These are phyloP conservation scores for Lactarius evosmus DNA, from an alignment of 768 basidiomycete species.

Conservation along the genomic window DNA sequence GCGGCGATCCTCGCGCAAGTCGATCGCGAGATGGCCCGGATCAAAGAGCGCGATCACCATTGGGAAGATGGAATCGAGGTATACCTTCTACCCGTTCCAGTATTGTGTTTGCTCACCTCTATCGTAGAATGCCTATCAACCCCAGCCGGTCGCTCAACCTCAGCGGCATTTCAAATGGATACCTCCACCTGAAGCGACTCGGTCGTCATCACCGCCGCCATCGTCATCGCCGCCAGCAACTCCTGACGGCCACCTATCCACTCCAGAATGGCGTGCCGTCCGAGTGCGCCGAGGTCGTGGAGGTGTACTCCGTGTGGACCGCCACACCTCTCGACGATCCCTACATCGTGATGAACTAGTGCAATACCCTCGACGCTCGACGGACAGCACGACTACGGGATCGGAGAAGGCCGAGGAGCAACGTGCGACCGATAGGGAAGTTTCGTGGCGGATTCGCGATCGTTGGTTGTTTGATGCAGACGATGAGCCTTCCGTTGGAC, in stretches of 20 bases:
- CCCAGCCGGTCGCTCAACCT: constrained; percentile 52
- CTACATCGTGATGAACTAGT: constrained; percentile 17
- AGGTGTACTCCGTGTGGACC: constrained; percentile 73
- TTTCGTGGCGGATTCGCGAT: constrained; percentile 45
- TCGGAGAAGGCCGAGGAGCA: constrained; percentile 26
- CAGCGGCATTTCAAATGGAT: constrained; percentile 68
- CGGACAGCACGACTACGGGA: constrained; percentile 29
- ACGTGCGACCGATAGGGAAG: constrained; percentile 41
- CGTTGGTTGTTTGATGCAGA: constrained; percentile 71
- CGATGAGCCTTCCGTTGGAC: constrained; percentile 52
- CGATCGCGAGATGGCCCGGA: constrained; percentile 52
- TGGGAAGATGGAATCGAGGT: constrained; percentile 92
- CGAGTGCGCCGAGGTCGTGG: constrained; percentile 81
- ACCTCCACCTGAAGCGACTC: constrained; percentile 38
- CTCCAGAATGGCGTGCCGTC: constrained; percentile 45
- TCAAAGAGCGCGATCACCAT: constrained; percentile 70
- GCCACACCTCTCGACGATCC: constrained; percentile 41
- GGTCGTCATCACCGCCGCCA: constrained; percentile 33
- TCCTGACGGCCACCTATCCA: constrained; percentile 33
- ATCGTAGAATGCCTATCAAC: constrained; percentile 66
- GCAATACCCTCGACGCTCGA: constrained; percentile 21
- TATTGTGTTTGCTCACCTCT: constrained; percentile 12
- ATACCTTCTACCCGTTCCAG: constrained; percentile 30
- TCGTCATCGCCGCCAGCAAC: constrained; percentile 31
- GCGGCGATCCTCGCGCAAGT: constrained; percentile 57